Evolutionary conservation across 768 basidiomycete genomes (phyloP), one percentile per base, ranked within the genome.

Genomic region (Mycena polygramma): DNA sequence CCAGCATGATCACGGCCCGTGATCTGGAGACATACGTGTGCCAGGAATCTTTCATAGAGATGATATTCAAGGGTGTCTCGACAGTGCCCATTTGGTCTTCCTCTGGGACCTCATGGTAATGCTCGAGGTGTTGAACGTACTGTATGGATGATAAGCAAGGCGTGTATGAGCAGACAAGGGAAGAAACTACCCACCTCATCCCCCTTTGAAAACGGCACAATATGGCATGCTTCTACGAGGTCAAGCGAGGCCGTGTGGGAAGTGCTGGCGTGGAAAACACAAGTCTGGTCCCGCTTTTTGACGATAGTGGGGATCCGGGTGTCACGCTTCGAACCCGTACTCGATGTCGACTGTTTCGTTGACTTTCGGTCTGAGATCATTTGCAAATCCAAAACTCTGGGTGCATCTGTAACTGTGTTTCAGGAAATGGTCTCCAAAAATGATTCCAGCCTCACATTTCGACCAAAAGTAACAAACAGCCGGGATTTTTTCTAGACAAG

Each of bases 401-500:
- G 59, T 0, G 46, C 59, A 26, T 63, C 61, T 63, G 37, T 39
- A 53, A 43, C 49, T 37, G 51, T 37, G n/a, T 52, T 24, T 41
- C 22, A 63, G 61, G 37, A 57, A 8, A 39, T 55, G 35, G 54
- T 65, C 54, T 48, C 46, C 39, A 35, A 36, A 57, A n/a, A 63
- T 45, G 51, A 63, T 43, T 63, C 17, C 43, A 22, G 9, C 45
- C 63, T 65, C 35, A 57, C 63, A 57, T 65, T 9, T 46, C 1
- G 63, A 55, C 53, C 43, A 65, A 37, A 65, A 55, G 43, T 37
- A 65, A 22, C 45, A 65, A 11, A 6, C 19, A 0, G 43, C 43
- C n/a, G 63, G 63, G 45, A 65, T 13, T 14, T 57, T 35, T 57
- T 65, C 53, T 17, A 65, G 36, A n/a, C n/a, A n/a, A n/a, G n/a